Base-by-base conservation (phyloP, 768 basidiomycete species). In the Pleurotus salmoneostramineus region DNA sequence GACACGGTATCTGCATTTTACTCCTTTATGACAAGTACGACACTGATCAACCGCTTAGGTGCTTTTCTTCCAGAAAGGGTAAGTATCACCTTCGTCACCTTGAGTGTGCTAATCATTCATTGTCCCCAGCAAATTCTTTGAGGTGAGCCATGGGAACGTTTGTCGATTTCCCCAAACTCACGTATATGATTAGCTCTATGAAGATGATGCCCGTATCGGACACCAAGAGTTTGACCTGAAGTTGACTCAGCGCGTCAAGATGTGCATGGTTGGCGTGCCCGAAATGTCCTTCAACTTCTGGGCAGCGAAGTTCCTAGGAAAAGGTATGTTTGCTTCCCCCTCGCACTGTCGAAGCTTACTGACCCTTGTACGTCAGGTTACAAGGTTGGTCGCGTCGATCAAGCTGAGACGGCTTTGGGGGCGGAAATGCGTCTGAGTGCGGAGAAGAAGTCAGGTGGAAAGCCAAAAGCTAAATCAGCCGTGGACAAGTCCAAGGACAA, bases 51-150 rank as follows among this genome's bases (percentile, higher is more conserved):
- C 57, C 27, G 59, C 32, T 3, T 27, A 89, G 88, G 81, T 97
- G 44, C 72, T 98, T 48, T 98, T 98, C 78, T 99, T 98, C 74
- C 97, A 99, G 73, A 98, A 99, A 83, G 97, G 97, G 89, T 89
- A 63, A 48, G 70, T 62, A 59, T 14, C 12, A 12, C 17, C 8
- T 56, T 52, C 51, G 47, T 50, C 21, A 37, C 6, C 42, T 49
- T 27, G 56, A 3, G 40, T 36, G 5, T 37, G 45, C 11, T 6
- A 44, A 11, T 52, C 36, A 31, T 4, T 34, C 34, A 27, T 27
- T 32, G 8, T 37, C 57, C 35, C 5, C 58, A 90, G 88, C 50
- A 93, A 93, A 74, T 93, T 93, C 66, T 74, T 89, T 33, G 90
- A 93, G 76, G 88, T 88, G 21, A 27, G 21, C 66, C 12, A 70